phyloP scores from a whole-genome alignment of 495 filamentous ascomycete genomes.

The Filosporella fistucella region DNA sequence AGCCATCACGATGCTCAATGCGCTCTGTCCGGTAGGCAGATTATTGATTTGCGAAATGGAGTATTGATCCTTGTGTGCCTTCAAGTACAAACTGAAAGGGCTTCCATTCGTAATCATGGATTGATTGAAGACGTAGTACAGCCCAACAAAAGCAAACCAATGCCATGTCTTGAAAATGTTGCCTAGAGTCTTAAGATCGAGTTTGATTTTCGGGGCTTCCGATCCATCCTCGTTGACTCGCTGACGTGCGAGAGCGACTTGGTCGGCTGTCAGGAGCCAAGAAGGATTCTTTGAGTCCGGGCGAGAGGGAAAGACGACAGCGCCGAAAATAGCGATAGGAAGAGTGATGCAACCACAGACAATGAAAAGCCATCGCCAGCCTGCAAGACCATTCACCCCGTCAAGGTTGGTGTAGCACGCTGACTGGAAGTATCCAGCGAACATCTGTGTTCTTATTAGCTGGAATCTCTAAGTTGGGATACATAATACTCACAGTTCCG shows the following conservation, averaged over 20 bases:
- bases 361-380: constrained; percentile 43
- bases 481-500: too few species aligned
- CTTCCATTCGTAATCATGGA: too few species aligned
- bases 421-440: constrained; percentile 49
- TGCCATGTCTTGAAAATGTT: too few species aligned
- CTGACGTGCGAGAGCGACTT: constrained; percentile 5
- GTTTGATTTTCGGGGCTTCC: too few species aligned
- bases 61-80: constrained; percentile 20
- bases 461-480: too few species aligned
- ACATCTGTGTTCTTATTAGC: too few species aligned
- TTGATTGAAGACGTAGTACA: too few species aligned
- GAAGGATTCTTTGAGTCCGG: constrained; percentile 39
- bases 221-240: constrained; percentile 2
- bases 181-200: too few species aligned
- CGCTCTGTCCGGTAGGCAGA: constrained; percentile 29
- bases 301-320: constrained; percentile 39
- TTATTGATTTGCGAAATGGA: constrained; percentile 30
- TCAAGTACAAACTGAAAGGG: too few species aligned
- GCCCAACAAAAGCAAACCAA: too few species aligned
- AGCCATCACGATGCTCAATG: too few species aligned
- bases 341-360: constrained; percentile 41
- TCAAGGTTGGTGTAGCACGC: constrained; percentile 40
- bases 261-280: constrained; percentile 28
- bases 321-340: constrained; percentile 40
- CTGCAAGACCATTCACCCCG: constrained; percentile 41